Conservation (phyloP, 148 eudicot genomes). For the Suaeda aralocaspica region DNA sequence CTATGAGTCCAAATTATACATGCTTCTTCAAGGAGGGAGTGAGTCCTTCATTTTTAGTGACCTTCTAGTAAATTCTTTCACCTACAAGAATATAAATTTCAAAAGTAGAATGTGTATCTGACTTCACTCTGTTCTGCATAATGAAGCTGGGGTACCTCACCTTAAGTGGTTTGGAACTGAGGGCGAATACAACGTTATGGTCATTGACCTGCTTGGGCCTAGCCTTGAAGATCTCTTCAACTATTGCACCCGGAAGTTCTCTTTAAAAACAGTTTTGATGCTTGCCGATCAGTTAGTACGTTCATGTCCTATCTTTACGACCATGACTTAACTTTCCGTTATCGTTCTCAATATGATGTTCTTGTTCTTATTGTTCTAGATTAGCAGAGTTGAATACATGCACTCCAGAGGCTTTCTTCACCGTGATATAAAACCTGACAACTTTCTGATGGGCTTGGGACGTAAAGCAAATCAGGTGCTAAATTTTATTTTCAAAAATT, state of each 20-base stretch:
- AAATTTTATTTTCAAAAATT: not conserved
- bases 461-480: slow-evolving; percentile 58
- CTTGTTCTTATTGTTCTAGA: slow-evolving; percentile 26
- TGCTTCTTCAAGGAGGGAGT: slow-evolving; percentile 65
- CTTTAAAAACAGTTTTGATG: slow-evolving; percentile 56
- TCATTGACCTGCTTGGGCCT: slow-evolving; percentile 60
- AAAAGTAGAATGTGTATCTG: slow-evolving; percentile 1
- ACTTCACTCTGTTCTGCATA: slow-evolving; percentile 8
- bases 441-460: slow-evolving; percentile 57
- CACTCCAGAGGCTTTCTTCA: slow-evolving; percentile 63
- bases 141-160: slow-evolving; percentile 51
- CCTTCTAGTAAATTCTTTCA: slow-evolving; percentile 4
- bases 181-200: slow-evolving; percentile 57
- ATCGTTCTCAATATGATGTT: not conserved
- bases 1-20: slow-evolving; percentile 51
- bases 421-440: slow-evolving; percentile 65
- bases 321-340: not conserved
- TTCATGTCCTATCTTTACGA: not conserved
- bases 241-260: slow-evolving; percentile 45
- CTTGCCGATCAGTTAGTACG: slow-evolving; percentile 57
- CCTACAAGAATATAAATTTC: not conserved
- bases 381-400: slow-evolving; percentile 60
- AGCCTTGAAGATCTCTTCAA: slow-evolving; percentile 60
- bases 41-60: slow-evolving; percentile 20
- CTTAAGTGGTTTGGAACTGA: slow-evolving; percentile 59